A percentile compares a stretch with the other conserved stretches of the same genome.
phyloP scores from a whole-genome alignment of 495 filamentous ascomycete genomes.

The Trichoderma asperelloides region DNA sequence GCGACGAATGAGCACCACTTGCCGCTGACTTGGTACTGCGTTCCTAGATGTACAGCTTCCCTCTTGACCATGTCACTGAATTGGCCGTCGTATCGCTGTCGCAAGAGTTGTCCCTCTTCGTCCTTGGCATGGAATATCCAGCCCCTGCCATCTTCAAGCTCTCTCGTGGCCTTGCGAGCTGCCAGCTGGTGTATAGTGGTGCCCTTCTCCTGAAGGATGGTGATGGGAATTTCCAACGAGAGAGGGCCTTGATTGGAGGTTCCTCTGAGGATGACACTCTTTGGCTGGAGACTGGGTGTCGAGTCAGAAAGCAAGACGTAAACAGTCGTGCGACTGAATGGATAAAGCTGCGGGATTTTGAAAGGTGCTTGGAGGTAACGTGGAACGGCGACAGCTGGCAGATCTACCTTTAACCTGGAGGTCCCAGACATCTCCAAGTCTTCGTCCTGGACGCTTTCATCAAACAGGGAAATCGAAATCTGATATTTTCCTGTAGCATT shows the following conservation, averaged over 20 bases:
- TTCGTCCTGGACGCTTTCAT: constrained; percentile 35
- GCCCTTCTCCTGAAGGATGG: constrained; percentile 31
- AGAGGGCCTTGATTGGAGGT: constrained; percentile 47
- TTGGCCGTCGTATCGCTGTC: constrained; percentile 35
- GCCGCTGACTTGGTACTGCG: constrained; percentile 54
- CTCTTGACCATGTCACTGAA: constrained; percentile 48
- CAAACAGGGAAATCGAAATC: constrained; percentile 50
- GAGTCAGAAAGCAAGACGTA: constrained; percentile 53
- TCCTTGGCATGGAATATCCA: constrained; percentile 51
- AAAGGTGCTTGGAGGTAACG: constrained; percentile 54
- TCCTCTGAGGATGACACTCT: constrained; percentile 47
- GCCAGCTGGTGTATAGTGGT: constrained; percentile 63
- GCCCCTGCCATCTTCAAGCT: constrained; percentile 59
- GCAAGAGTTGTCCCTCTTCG: constrained; percentile 32
- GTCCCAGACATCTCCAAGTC: constrained; percentile 24
- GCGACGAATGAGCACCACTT: constrained; percentile 68
- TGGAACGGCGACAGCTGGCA: constrained; percentile 41
- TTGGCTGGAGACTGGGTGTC: constrained; percentile 35
- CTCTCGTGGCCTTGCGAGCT: constrained; percentile 54
- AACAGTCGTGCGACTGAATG: constrained; percentile 52
- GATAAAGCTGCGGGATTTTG: constrained; percentile 52
- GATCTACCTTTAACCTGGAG: constrained; percentile 31
- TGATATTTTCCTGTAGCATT: constrained; percentile 13
- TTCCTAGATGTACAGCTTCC: constrained; percentile 55
- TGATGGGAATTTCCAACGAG: constrained; percentile 53